Evolutionary conservation across 208 protist species (phyloP).

Genomic region (Leishmania amazonensis): DNA sequence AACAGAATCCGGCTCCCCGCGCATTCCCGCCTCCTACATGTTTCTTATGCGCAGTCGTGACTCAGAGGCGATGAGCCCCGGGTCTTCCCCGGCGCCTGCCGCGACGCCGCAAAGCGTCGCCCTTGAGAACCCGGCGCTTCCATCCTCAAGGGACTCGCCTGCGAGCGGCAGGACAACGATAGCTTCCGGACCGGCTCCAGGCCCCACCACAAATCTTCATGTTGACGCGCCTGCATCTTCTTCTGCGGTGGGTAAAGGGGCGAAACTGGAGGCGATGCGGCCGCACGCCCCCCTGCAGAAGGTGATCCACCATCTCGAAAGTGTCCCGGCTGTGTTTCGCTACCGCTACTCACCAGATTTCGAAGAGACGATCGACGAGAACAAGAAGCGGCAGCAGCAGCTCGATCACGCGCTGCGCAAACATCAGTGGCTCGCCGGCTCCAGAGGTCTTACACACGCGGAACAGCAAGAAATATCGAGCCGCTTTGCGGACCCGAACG

Average conservation of each 20-base stretch:
- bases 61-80: constrained; percentile 20
- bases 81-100: constrained; percentile 11
- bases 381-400: constrained; percentile 19
- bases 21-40: constrained; percentile 37
- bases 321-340: constrained; percentile 42
- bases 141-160: not conserved
- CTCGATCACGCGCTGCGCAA: constrained; percentile 19
- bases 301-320: constrained; percentile 14
- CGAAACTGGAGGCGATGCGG: constrained; percentile 20
- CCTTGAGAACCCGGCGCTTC: not conserved
- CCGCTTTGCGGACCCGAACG: constrained; percentile 29
- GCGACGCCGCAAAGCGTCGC: not conserved
- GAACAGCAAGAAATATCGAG: constrained; percentile 14
- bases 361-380: constrained; percentile 24
- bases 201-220: not conserved
- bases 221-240: not conserved
- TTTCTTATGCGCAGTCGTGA: constrained; percentile 43
- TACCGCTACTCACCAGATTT: constrained; percentile 32
- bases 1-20: not conserved
- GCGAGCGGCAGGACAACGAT: not conserved
- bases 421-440: constrained; percentile 7
- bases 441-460: constrained; percentile 8
- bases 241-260: not conserved
- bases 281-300: constrained; percentile 37
- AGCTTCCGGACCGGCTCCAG: not conserved